Conservation (phyloP, 306 rosid genomes). For the Trifolium pratense region DNA sequence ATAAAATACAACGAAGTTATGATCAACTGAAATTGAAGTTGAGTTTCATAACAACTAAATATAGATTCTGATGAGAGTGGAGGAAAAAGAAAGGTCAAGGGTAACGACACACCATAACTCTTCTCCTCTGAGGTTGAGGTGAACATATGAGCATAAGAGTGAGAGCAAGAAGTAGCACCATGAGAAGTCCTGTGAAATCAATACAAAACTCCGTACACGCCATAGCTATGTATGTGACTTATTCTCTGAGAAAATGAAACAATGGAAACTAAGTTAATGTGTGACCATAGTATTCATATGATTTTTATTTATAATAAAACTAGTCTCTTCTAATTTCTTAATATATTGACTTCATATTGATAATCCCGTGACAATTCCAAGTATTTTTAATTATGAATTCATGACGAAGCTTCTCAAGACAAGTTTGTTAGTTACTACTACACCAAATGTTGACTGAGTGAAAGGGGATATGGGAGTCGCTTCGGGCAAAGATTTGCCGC, state of each 20-base stretch:
- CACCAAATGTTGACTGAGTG: conserved; percentile 18
- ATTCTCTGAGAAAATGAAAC: conserved; percentile 12
- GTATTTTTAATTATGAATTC: conserved; percentile 22
- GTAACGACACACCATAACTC: conserved; percentile 50
- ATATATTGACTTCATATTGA: background rate
- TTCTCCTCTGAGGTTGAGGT: conserved; percentile 24
- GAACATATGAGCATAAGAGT: conserved; percentile 36
- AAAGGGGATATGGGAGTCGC: background rate
- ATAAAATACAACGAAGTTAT: background rate
- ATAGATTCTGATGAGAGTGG: background rate
- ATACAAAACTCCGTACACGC: conserved; percentile 23
- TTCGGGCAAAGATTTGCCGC: too few relatives aligned
- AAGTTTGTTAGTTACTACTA: conserved; percentile 8
- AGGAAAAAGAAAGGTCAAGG: background rate
- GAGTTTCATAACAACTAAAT: background rate
- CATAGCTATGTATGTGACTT: background rate
- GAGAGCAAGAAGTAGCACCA: conserved; percentile 47
- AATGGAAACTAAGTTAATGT: background rate
- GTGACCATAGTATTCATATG: background rate
- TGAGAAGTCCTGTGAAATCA: conserved; percentile 38
- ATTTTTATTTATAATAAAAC: background rate
- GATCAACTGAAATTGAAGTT: background rate
- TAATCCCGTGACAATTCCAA: background rate
- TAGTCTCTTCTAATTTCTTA: background rate
- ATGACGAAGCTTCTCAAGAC: background rate